phyloP scores from a whole-genome alignment of 139 green algal species.

The Chlamydomonas schloesseri region DNA sequence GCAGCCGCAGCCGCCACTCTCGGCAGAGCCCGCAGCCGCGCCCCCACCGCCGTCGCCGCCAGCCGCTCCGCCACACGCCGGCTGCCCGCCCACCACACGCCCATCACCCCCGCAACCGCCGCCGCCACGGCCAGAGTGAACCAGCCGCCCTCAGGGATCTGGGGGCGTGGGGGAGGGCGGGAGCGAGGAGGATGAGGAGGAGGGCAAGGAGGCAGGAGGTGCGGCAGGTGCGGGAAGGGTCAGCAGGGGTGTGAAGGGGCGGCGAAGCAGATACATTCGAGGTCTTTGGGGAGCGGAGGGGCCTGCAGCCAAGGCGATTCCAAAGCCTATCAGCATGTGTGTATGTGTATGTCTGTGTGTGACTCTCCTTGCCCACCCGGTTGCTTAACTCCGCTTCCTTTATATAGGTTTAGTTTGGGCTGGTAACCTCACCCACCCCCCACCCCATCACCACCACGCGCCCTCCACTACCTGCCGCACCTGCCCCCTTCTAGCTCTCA shows the following conservation, averaged over 20 bases:
- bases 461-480: too few relatives aligned
- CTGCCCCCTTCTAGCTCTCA: too few relatives aligned
- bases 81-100: constrained; percentile 39
- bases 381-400: too few relatives aligned
- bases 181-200: background rate
- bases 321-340: too few relatives aligned
- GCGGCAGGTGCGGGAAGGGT: background rate
- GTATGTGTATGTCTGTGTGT: too few relatives aligned
- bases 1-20: background rate
- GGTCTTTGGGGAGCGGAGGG: too few relatives aligned
- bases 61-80: constrained; percentile 19
- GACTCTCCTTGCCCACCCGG: too few relatives aligned
- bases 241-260: background rate
- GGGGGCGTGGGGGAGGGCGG: background rate
- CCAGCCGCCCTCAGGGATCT: constrained; percentile 44
- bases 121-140: constrained; percentile 22
- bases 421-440: too few relatives aligned
- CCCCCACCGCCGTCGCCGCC: background rate
- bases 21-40: background rate
- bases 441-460: too few relatives aligned
- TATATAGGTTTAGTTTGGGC: too few relatives aligned
- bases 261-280: too few relatives aligned
- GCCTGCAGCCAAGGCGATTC: too few relatives aligned
- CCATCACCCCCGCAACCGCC: constrained; percentile 8
- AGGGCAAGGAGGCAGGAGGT: background rate